Base-by-base conservation (phyloP, 2,329 filamentous ascomycete species). In the Penicillium hordei region DNA sequence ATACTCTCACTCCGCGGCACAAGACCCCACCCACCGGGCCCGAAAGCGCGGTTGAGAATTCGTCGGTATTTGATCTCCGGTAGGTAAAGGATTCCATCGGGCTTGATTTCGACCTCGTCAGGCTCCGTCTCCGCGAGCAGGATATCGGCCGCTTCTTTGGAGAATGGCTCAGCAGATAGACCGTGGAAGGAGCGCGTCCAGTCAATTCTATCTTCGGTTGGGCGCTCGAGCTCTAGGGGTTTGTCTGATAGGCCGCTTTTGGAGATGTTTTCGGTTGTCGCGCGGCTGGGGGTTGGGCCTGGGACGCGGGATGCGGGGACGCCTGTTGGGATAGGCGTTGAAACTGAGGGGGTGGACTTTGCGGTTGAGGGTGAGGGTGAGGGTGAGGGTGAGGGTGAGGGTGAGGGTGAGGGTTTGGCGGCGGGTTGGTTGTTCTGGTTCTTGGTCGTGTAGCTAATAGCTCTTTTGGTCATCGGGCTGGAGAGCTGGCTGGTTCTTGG, bases 61-160 rank as follows among this genome's bases (percentile, higher is more conserved):
- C 93, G 82, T 44, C 94, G 82, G 78, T 99, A 99, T 79, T 97
- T 97, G 81, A 99, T 97, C 82, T 99, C 94, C 13, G 94, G 94
- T 58, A 99, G 81, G 74, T 97, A 99, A 59, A 97, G 81, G 66
- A 99, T 93, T 34, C 94, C 94, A 78, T 99, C 94, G 33, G 94
- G 93, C 80, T 99, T 99, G 72, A 99, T 89, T 80, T 99, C 94
- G 55, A 99, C 87, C 76, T 97, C 93, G 48, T 87, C 83, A 0
- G 83, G 78, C 53, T 86, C 78, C 13, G 96, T 73, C 1, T 87
- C 86, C 56, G 84, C 80, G 61, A 89, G 83, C 46, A 97, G 82
- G 21, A 90, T 82, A 17, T 86, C 82, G 10, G 85, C 82, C 52
- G 88, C 84, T 75, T 92, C 88, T 45, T 85, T 78, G 4, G 86